These are phyloP conservation scores for Fusarium sp. DNA, from an alignment of 2,329 filamentous ascomycete genomes.

Conservation along the genomic window DNA sequence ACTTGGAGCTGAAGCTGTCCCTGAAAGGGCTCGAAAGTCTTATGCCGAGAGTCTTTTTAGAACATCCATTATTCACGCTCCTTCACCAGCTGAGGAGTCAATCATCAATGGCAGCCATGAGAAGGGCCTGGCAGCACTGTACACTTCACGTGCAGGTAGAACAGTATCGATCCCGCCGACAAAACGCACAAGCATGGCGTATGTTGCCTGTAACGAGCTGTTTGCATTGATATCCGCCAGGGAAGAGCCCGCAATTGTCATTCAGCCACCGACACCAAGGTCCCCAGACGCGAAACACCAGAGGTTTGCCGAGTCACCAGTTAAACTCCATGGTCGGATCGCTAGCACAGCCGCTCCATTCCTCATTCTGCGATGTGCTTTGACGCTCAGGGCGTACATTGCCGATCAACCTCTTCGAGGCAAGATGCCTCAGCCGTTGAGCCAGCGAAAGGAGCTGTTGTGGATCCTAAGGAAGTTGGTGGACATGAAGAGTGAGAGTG, in stretches of 20 bases:
- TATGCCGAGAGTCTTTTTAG: conserved; percentile 84
- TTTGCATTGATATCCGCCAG: conserved; percentile 72
- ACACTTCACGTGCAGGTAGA: conserved; percentile 74
- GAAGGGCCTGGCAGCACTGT: conserved; percentile 69
- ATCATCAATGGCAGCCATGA: conserved; percentile 61
- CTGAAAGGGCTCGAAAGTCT: conserved; percentile 73
- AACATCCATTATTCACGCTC: conserved; percentile 82
- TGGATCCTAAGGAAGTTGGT: conserved; percentile 77
- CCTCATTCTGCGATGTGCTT: conserved; percentile 82
- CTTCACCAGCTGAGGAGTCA: conserved; percentile 65
- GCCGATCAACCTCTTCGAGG: conserved; percentile 92
- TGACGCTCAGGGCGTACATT: conserved; percentile 86
- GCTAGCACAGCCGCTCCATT: conserved; percentile 83
- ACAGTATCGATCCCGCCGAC: conserved; percentile 77
- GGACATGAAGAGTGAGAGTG: conserved; percentile 75
- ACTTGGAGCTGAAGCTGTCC: conserved; percentile 74
- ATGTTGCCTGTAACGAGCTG: conserved; percentile 84
- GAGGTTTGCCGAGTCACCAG: conserved; percentile 33
- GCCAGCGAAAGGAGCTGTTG: conserved; percentile 82
- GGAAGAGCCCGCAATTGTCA: conserved; percentile 48
- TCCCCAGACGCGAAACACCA: conserved; percentile 49
- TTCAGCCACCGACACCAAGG: conserved; percentile 60
- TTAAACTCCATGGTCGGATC: conserved; percentile 66
- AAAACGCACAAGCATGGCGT: conserved; percentile 78
- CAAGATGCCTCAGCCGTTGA: conserved; percentile 87